Evolutionary conservation across 192 early-diverging fungal species (phyloP), one percentile per base, ranked within the genome.

Genomic region (Globomyces pollinis-pini): DNA sequence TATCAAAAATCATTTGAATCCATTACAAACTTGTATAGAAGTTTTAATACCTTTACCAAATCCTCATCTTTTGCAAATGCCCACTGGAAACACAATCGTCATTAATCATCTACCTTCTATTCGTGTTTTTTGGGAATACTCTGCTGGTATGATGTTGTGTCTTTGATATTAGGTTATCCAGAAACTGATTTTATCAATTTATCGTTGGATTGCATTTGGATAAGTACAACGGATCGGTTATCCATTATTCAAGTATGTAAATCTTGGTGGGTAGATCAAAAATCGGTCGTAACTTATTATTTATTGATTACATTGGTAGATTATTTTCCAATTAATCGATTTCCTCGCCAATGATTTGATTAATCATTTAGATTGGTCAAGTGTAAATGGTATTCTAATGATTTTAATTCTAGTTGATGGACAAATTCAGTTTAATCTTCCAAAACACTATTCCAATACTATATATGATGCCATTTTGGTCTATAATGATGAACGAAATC

Each of bases 251-350:
- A 47, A 2, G 21, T 47, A n/a, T 47, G 21, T 26, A 26, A 47
- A 7, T 47, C 44, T 26, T 47, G 44, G 44, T 47, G 44, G 44
- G 44, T 26, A 15, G 44, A 47, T 8, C 44, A 47, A 47, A 20
- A 24, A 3, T 26, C 44, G 3, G 44, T 47, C 5, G 44, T 47
- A n/a, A n/a, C n/a, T n/a, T n/a, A n/a, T n/a, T n/a, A n/a, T n/a
- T n/a, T n/a, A n/a, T n/a, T n/a, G n/a, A n/a, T n/a, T n/a, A n/a
- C n/a, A n/a, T n/a, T n/a, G n/a, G n/a, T n/a, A n/a, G n/a, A n/a
- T n/a, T 24, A 8, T 47, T 1, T 47, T 47, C 28, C 44, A 47
- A 26, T 26, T 47, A 11, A 47, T 47, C 13, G 44, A 47, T 26
- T 47, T 47, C 23, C 23, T 47, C 3, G 23, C 21, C 23, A 20